Conservation (phyloP, 495 filamentous ascomycete species). For the Mycothermus thermophilus region DNA sequence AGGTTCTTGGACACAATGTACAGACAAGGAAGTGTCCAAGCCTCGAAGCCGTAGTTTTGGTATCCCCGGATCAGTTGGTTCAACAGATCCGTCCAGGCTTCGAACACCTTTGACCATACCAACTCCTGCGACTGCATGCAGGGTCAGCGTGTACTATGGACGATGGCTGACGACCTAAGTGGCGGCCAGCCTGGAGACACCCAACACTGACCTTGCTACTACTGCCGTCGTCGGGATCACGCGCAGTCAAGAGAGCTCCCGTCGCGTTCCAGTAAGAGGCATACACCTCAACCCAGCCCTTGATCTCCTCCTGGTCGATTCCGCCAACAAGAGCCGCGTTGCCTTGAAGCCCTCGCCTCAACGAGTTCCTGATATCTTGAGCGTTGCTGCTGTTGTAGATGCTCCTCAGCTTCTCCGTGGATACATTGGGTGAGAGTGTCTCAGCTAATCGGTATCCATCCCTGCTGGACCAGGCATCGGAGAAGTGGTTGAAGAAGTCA, state of each 20-base stretch:
- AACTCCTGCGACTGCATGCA: slow-evolving; percentile 22
- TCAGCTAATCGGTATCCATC: slow-evolving; percentile 54
- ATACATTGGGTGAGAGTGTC: slow-evolving; percentile 52
- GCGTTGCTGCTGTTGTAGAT: slow-evolving; percentile 53
- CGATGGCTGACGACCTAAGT: too few relatives aligned
- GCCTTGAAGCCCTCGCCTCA: slow-evolving; percentile 46
- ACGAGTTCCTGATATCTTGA: slow-evolving; percentile 37
- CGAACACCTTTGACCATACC: slow-evolving; percentile 63
- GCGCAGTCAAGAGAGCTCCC: slow-evolving; percentile 48
- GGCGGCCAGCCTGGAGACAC: too few relatives aligned
- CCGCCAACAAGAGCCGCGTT: slow-evolving; percentile 25
- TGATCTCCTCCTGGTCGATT: slow-evolving; percentile 48
- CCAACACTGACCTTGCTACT: slow-evolving; percentile 23
- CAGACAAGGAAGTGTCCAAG: slow-evolving; percentile 81
- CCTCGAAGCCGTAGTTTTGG: slow-evolving; percentile 49
- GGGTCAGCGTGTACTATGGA: slow-evolving; percentile 1
- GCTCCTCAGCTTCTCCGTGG: slow-evolving; percentile 40
- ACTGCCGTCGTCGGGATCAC: slow-evolving; percentile 20
- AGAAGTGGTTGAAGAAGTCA: slow-evolving; percentile 40
- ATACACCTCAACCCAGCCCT: slow-evolving; percentile 74
- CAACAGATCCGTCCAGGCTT: slow-evolving; percentile 68
- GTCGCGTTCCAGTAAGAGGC: slow-evolving; percentile 68
- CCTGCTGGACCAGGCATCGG: slow-evolving; percentile 35
- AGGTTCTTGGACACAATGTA: slow-evolving; percentile 75
- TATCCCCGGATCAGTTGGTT: slow-evolving; percentile 63